Base-by-base conservation (phyloP, 495 filamentous ascomycete species). In the Halenospora varia region DNA sequence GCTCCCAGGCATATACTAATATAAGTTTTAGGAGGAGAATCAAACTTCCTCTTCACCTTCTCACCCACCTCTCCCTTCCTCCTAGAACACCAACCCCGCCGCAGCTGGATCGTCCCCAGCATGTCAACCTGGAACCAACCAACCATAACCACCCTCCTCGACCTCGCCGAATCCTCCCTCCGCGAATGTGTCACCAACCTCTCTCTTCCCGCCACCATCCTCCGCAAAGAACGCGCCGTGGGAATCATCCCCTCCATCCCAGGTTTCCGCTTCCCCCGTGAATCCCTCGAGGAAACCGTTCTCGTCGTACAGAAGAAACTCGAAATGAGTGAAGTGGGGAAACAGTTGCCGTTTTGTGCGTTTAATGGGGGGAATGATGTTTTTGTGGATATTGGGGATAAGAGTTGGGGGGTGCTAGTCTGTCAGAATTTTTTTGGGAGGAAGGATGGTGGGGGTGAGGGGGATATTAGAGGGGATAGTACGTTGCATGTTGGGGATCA, bases 341-440 rank as follows among this genome's bases (percentile, higher is more conserved):
- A 76, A 15, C 70, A 82, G 2, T 73, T 99, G 18, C 94, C 95
- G 0, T 99, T 99, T 67, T 99, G 95, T 67, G 95, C 94, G 20
- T 99, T 99, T 75, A 97, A 99, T 69, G 94, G 91, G 20, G 92
- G 93, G 8, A 92, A 95, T 55, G 92, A 97, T 67, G 90, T 97
- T 20, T 99, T 99, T 67, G 93, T 99, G 39, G 95, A 99, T 72
- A 97, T 99, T 63, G 95, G 95, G 48, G 95, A 99, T 70, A 99
- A 99, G 69, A 88, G 87, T 41, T 93, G 90, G 85, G 95, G 95
- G 57, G 95, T 99, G 20, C 75, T 88, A 10, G 90, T 88, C 0
- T 96, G 90, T 56, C 94, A 97, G 75, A 77, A 82, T n/a, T 99
- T 91, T 74, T 96, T 97, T 64, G 89, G 86, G 4, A 40, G 17